Evolutionary conservation across 176 grass and related monocot genomes (phyloP), one percentile per base, ranked within the genome.

Genomic region (Aegilops sharonensis): DNA sequence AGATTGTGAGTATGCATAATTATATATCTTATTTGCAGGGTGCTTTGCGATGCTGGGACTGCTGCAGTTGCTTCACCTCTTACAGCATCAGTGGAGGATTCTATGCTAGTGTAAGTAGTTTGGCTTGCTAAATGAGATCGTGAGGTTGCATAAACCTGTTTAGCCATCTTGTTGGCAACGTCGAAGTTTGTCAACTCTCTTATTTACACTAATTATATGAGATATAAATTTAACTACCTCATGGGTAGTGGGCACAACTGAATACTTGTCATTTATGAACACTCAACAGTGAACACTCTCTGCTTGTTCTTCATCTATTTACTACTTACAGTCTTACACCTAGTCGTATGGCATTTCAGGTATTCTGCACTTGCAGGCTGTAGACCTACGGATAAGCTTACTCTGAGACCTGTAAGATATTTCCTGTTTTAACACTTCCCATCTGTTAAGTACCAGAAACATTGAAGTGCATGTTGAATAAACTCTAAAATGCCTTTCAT

Each of bases 51-150:
- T 68, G 67, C 71, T 70, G 97, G 94, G 64, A 98, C 97, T 72
- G 94, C 95, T 88, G 97, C 84, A 98, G 97, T 98, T 87, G 93
- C 86, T 91, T 98, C 94, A 88, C 97, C 97, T 86, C 90, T 98
- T 43, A 90, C 89, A 50, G 43, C 97, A 11, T 94, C 94, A 61
- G 92, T 96, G 40, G 97, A 98, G 83, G 97, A 98, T 86, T 89
- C 97, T 63, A 87, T 94, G 71, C 86, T 98, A 40, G 82, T 98
- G 97, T 98, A 98, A 94, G 87, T 47, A 68, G 4, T 87, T 86
- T 85, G 32, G 67, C 45, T 27, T 77, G 32, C 73, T 81, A 29
- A 17, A 82, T 80, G 70, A 48, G 61, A 79, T 20, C 39, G 39
- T 35, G 13, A 8, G 50, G 75, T 80, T 78, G 24, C 59, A 80